Percentiles rank a stretch among this genome's conserved stretches.
phyloP scores from a whole-genome alignment of 1,139 yeast species.

The Blastobotrys proliferans region DNA sequence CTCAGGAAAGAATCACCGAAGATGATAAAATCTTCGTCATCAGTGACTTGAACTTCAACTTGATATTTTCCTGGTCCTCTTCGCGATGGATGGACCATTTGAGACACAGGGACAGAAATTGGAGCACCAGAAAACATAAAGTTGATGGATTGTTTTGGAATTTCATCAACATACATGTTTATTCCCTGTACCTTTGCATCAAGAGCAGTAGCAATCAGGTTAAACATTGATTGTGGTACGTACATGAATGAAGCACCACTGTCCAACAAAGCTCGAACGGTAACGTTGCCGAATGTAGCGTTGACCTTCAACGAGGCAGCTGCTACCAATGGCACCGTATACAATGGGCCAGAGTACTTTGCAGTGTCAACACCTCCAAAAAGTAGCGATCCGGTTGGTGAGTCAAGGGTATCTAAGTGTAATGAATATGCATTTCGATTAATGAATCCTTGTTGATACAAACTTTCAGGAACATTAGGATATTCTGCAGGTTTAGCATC shows the following conservation, averaged over 20 bases:
- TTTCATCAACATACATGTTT: conserved; percentile 10
- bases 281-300: not conserved
- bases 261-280: conserved; percentile 42
- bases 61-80: conserved; percentile 19
- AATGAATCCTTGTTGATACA: conserved; percentile 47
- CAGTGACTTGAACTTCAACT: conserved; percentile 52
- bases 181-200: conserved; percentile 12
- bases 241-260: conserved; percentile 63
- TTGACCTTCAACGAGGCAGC: too few relatives aligned
- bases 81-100: conserved; percentile 1
- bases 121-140: conserved; percentile 32
- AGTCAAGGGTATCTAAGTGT: conserved; percentile 43
- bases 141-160: conserved; percentile 26
- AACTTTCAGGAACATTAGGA: conserved; percentile 44
- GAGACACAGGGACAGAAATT: conserved; percentile 26
- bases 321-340: conserved; percentile 28
- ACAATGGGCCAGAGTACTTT: conserved; percentile 46
- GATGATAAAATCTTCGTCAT: conserved; percentile 44
- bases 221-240: conserved; percentile 40
- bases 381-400: conserved; percentile 44
- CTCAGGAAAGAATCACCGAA: conserved; percentile 68
- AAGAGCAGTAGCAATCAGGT: conserved; percentile 18
- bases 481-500: conserved; percentile 17
- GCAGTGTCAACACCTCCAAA: conserved; percentile 60
- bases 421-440: conserved; percentile 48